Evolutionary conservation across 2,329 filamentous ascomycete species (phyloP), one percentile per base, ranked within the genome.

Genomic region (Aureobasidium mangrovei): DNA sequence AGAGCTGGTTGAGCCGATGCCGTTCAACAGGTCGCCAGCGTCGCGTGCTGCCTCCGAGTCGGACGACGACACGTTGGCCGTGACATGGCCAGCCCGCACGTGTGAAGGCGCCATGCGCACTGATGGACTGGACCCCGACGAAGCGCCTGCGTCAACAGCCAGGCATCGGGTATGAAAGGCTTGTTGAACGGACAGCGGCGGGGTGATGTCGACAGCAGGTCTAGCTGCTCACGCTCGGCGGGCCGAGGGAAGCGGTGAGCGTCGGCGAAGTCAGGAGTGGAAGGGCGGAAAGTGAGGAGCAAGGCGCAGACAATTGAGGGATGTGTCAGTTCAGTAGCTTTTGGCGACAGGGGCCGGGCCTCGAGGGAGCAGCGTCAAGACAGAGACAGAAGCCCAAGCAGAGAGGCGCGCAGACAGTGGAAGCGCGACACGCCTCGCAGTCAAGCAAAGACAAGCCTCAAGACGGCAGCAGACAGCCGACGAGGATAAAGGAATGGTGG

Each of bases 1-100:
- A 55, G 86, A 89, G 70, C 83, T 88, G 55, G 83, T 80, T 48
- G 86, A 90, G 63, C 81, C 84, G 62, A 84, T 78, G 58, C 81
- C 83, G 68, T 84, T 85, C 64, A 85, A 77, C 52, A 84, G 78
- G 64, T 90, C 85, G 68, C 81, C 81, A 44, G 66, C 60, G 61
- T 79, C 74, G 33, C 51, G 53, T 41, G 44, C 53, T 40, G 41
- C 41, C 7, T 54, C 53, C 36, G 53, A 47, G 38, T 54, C 53
- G 7, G 53, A 56, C 26, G 55, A 54, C 10, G 47, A 51, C 27
- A 54, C 38, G 47, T 42, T 55, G 32, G 31, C 38, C 5, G 49
- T 24, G 33, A 44, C 42, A n/a, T 56, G 40, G 7, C 43, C 51
- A 44, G 36, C 28, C 29, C 28, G 48, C 3, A 40, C 26, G 24